These are phyloP conservation scores for Pseudocercospora pini-densiflorae DNA, from an alignment of 2,329 filamentous ascomycete genomes.

Conservation along the genomic window DNA sequence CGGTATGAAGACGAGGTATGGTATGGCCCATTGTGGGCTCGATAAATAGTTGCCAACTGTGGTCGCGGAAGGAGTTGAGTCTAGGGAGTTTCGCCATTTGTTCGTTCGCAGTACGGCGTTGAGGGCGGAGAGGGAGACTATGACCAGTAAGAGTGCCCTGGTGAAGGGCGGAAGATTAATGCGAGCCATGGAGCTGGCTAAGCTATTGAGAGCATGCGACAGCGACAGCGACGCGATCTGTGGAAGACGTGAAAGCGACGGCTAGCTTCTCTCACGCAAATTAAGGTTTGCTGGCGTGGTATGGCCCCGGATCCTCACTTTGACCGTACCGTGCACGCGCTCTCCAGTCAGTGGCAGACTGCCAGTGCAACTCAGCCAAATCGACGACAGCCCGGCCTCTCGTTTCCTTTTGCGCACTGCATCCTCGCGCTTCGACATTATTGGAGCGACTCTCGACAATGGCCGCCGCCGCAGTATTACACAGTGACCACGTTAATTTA, in stretches of 20 bases:
- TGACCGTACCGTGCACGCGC: neutral
- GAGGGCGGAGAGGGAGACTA: constrained; percentile 78
- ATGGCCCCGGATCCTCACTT: neutral
- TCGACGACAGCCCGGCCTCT: neutral
- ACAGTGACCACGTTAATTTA: constrained; percentile 69
- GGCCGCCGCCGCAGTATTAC: constrained; percentile 43
- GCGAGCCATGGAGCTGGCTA: constrained; percentile 49
- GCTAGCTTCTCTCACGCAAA: neutral
- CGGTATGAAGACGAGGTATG: constrained; percentile 87
- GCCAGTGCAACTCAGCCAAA: neutral
- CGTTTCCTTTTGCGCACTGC: neutral
- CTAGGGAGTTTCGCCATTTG: constrained; percentile 58
- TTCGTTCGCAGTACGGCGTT: constrained; percentile 78
- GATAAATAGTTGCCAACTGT: constrained; percentile 41
- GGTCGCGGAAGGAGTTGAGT: constrained; percentile 28
- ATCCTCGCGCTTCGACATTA: neutral
- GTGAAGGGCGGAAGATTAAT: constrained; percentile 94
- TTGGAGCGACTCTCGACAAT: neutral
- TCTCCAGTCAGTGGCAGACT: neutral
- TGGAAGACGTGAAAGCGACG: neutral
- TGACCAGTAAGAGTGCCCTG: constrained; percentile 74
- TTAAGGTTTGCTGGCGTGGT: neutral
- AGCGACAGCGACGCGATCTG: constrained; percentile 9
- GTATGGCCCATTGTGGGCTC: constrained; percentile 51
- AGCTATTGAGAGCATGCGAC: constrained; percentile 18